Conservation (phyloP, 2,329 filamentous ascomycete species). For the Fusarium sp. region DNA sequence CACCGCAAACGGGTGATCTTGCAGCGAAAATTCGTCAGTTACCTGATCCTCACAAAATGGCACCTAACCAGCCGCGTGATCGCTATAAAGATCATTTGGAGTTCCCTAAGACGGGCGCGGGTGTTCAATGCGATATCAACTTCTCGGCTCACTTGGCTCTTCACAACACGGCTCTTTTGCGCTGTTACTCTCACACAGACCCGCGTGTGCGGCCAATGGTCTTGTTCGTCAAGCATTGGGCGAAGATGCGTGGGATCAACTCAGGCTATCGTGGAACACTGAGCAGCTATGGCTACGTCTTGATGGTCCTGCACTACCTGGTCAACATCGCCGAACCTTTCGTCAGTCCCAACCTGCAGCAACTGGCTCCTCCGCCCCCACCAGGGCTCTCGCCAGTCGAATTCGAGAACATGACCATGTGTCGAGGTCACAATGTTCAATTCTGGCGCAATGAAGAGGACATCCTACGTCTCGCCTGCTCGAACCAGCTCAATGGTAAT, state of each 20-base stretch:
- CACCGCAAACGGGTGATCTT: conserved; percentile 51
- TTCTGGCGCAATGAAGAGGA: conserved; percentile 85
- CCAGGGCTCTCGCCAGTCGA: conserved; percentile 48
- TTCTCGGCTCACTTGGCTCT: conserved; percentile 88
- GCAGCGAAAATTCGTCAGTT: conserved; percentile 63
- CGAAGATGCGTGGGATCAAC: conserved; percentile 88
- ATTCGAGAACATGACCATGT: conserved; percentile 52
- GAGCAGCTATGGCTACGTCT: conserved; percentile 90
- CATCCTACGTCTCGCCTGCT: conserved; percentile 72
- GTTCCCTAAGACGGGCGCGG: conserved; percentile 81
- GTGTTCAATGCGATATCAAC: conserved; percentile 94
- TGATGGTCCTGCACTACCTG: conserved; percentile 94
- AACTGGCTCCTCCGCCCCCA: conserved; percentile 63
- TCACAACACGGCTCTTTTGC: conserved; percentile 86
- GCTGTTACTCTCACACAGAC: conserved; percentile 87
- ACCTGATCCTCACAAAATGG: conserved; percentile 65
- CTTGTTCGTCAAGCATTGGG: conserved; percentile 92
- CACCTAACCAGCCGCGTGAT: conserved; percentile 67
- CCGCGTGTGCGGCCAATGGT: conserved; percentile 83
- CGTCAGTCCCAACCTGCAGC: conserved; percentile 87
- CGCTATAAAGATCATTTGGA: conserved; percentile 75
- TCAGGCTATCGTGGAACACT: conserved; percentile 88
- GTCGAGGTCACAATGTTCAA: conserved; percentile 78
- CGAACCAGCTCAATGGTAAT: conserved; percentile 76
- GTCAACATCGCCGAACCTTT: conserved; percentile 86